These are phyloP conservation scores for Sungouiozyma intestinalis DNA, from an alignment of 805 yeast species.

Conservation along the genomic window DNA sequence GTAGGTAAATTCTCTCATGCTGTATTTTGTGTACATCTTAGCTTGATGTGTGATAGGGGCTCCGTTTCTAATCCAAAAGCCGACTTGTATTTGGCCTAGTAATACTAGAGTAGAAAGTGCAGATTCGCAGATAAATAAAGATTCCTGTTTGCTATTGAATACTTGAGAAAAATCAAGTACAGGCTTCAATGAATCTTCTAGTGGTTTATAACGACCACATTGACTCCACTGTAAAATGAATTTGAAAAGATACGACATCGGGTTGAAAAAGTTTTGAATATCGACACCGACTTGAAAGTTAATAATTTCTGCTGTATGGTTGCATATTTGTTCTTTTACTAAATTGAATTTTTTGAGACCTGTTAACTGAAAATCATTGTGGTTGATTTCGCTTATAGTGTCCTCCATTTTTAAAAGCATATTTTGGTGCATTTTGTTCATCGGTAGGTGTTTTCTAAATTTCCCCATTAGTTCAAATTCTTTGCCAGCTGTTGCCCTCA, in stretches of 20 bases:
- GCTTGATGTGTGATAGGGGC: slow-evolving; percentile 68
- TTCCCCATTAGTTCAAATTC: slow-evolving; percentile 14
- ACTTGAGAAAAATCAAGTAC: slow-evolving; percentile 12
- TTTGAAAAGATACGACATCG: slow-evolving; percentile 25
- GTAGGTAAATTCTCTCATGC: slow-evolving; percentile 74
- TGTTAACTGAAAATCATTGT: background rate
- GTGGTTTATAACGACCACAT: slow-evolving; percentile 24
- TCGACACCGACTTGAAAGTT: slow-evolving; percentile 26
- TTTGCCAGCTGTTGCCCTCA: slow-evolving; percentile 10
- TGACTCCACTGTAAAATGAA: slow-evolving; percentile 26
- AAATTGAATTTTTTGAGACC: slow-evolving; percentile 1
- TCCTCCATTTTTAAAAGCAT: background rate
- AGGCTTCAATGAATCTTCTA: slow-evolving; percentile 10
- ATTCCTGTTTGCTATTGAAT: slow-evolving; percentile 12
- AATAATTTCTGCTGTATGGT: slow-evolving; percentile 14
- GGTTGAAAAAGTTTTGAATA: slow-evolving; percentile 25
- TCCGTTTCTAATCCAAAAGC: slow-evolving; percentile 94
- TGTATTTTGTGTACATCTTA: slow-evolving; percentile 65
- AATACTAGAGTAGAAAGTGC: slow-evolving; percentile 69
- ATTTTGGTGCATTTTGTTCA: background rate
- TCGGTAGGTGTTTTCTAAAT: slow-evolving; percentile 7
- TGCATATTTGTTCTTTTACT: slow-evolving; percentile 17
- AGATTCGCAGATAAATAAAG: slow-evolving; percentile 39
- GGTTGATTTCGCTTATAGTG: background rate
- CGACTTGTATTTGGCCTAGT: slow-evolving; percentile 75